Evolutionary conservation across 306 rosid genomes (phyloP).

Genomic region (Fragaria iinumae): DNA sequence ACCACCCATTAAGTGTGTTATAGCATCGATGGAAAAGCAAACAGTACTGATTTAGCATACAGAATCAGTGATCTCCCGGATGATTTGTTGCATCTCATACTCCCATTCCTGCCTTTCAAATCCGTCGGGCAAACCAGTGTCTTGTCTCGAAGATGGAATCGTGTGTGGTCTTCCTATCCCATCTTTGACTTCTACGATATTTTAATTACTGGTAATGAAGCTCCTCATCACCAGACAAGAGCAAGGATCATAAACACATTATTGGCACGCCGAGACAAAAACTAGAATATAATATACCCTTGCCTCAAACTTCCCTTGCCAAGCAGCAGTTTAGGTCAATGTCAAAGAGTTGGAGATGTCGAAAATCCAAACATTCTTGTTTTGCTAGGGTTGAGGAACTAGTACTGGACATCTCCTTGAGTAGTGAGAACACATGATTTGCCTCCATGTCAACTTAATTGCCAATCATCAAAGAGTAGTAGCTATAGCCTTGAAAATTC

Average conservation of each 20-base stretch:
- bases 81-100: constrained; percentile 1
- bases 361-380: no score
- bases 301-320: no score
- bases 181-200: neutral
- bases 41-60: neutral
- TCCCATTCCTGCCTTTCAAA: constrained; percentile 17
- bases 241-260: neutral
- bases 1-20: no score
- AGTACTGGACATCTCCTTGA: no score
- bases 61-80: constrained; percentile 5
- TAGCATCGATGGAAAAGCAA: no score
- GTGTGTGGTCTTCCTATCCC: neutral
- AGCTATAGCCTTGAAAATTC: no score
- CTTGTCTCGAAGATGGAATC: neutral
- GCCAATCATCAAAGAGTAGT: no score
- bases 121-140: constrained; percentile 1
- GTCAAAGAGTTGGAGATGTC: no score
- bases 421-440: neutral
- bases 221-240: neutral
- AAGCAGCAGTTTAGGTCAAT: no score
- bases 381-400: no score
- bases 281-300: no score
- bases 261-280: neutral
- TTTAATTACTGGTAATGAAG: neutral
- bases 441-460: no score